phyloP scores from a whole-genome alignment of 495 filamentous ascomycete genomes.

The Halenospora varia region DNA sequence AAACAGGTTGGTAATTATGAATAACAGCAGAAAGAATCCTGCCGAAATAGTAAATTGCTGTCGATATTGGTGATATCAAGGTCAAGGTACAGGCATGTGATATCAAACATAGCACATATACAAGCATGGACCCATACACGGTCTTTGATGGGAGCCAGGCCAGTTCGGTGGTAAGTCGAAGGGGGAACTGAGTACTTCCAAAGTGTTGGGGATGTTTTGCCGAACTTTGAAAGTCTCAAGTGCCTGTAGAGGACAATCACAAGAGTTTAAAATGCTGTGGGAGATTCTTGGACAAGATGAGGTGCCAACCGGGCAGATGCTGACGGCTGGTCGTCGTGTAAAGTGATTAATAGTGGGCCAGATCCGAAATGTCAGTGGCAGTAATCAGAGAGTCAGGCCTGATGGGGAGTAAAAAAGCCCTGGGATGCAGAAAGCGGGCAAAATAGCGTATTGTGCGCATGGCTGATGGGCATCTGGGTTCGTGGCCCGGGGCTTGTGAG shows the following conservation, averaged over 20 bases:
- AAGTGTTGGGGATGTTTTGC: background rate
- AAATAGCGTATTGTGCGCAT: constrained; percentile 6
- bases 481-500: constrained; percentile 9
- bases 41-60: background rate
- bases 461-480: constrained; percentile 8
- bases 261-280: background rate
- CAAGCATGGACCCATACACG: constrained; percentile 12
- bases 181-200: background rate
- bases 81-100: constrained; percentile 4
- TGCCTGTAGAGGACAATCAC: background rate
- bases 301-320: constrained; percentile 1
- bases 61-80: background rate
- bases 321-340: background rate
- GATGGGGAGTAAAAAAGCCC: background rate
- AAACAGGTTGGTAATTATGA: background rate
- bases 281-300: constrained; percentile 4
- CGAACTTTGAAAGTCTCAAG: constrained; percentile 6
- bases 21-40: background rate
- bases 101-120: constrained; percentile 13
- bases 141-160: constrained; percentile 9
- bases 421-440: background rate
- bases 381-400: constrained; percentile 10
- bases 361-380: constrained; percentile 21
- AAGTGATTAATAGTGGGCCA: constrained; percentile 5
- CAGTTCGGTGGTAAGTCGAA: background rate